These are phyloP conservation scores for Mycena epipterygia DNA, from an alignment of 768 basidiomycete species.

Conservation along the genomic window DNA sequence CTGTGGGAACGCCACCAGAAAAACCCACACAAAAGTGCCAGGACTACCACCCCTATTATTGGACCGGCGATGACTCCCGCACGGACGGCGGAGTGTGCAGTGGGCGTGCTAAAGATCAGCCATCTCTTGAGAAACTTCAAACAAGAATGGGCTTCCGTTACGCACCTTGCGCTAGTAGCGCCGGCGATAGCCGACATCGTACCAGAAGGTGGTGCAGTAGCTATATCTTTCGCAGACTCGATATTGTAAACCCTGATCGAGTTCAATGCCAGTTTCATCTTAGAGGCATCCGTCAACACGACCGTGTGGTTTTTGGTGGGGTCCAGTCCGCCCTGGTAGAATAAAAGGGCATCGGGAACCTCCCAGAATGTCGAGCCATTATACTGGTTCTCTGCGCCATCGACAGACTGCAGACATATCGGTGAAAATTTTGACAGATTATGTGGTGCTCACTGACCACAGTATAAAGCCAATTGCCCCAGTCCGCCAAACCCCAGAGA, in stretches of 20 bases:
- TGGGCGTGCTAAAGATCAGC: not conserved
- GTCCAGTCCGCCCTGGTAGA: slow-evolving; percentile 30
- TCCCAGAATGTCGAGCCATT: slow-evolving; percentile 33
- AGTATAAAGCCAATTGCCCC: slow-evolving; percentile 26
- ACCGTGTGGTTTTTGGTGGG: slow-evolving; percentile 29
- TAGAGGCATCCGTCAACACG: slow-evolving; percentile 6
- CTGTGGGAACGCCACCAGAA: slow-evolving; percentile 18
- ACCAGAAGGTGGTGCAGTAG: not conserved
- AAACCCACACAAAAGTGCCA: not conserved
- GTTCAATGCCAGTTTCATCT: slow-evolving; percentile 30
- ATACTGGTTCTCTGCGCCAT: not conserved
- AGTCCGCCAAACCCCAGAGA: slow-evolving; percentile 24
- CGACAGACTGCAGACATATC: not conserved
- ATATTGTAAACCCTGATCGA: slow-evolving; percentile 18
- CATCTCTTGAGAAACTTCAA: not conserved
- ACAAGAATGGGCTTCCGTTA: not conserved
- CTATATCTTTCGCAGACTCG: not conserved
- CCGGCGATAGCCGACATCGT: not conserved
- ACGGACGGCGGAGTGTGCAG: slow-evolving; percentile 16
- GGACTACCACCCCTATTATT: slow-evolving; percentile 10
- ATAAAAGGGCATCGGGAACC: slow-evolving; percentile 30
- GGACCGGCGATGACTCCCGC: slow-evolving; percentile 26
- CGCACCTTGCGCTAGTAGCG: not conserved
- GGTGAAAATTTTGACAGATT: not conserved
- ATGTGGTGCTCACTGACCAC: not conserved